Base-by-base conservation (phyloP, 331 rosid species). In the Malus hybrid region DNA sequence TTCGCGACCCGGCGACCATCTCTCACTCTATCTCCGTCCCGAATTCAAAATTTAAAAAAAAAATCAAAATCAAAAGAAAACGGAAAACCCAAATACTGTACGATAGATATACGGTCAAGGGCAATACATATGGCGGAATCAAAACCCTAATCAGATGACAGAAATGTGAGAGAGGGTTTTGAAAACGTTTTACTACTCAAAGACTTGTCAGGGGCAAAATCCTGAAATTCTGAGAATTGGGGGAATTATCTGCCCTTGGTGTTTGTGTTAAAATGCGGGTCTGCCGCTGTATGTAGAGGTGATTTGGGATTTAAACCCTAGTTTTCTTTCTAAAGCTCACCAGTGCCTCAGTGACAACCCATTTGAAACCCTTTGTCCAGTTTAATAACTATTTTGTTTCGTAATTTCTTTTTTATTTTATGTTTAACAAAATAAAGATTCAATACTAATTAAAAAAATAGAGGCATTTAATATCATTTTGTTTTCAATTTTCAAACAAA, bases 1-100 rank as follows among this genome's bases (percentile, higher is more conserved):
- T 76, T 85, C 72, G 79, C 42, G 87, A 80, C 65, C 80, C 86
- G 80, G 97, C 78, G 65, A 86, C 93, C 97, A 95, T 92, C 65
- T 82, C 54, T 72, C 54, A 74, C 71, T 60, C 77, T 32, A 74
- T 44, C 64, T 28, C 15, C 29, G 69, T 10, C 56, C 67, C 56
- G 24, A 73, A 42, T 61, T 61, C 44, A 59, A 59, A 73, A 13
- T 61, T 13, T 29, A 14, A 36, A 32, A 67, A 56, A 10, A 10
- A 42, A 9, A 0, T 29, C 16, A 63, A 54, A 52, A 7, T 10
- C 46, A 10, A 39, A 39, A 3, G 46, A 39, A 39, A 39, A 78
- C 74, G 70, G 62, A 56, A 12, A 46, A 70, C 70, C 9, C 31
- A 10, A 18, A 29, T 34, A 16, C 3, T 52, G 16, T 28, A 14